Conservation (phyloP, 768 basidiomycete genomes). For the Kwoniella sp. region DNA sequence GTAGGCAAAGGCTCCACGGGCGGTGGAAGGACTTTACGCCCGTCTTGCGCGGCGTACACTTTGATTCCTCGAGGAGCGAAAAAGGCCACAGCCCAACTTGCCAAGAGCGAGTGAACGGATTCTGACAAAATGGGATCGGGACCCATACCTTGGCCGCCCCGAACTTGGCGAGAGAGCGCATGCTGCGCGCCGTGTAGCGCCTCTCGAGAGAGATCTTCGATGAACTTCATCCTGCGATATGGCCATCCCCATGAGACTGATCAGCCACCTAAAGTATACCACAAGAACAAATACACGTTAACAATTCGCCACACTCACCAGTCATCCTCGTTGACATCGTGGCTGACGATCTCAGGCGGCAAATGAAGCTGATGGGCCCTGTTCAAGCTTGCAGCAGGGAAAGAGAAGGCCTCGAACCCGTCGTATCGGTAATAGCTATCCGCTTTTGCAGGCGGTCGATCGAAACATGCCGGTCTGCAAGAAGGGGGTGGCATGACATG, state of each 20-base stretch:
- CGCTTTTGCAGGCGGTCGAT: conserved; percentile 40
- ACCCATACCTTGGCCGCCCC: conserved; percentile 23
- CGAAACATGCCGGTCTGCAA: conserved; percentile 44
- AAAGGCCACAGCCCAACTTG: conserved; percentile 48
- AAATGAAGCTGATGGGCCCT: conserved; percentile 42
- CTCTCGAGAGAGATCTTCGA: conserved; percentile 44
- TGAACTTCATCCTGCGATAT: conserved; percentile 44
- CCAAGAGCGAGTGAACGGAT: conserved; percentile 42
- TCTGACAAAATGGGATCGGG: conserved; percentile 40
- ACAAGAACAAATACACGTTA: not conserved
- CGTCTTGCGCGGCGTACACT: conserved; percentile 44
- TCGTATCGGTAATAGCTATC: conserved; percentile 47
- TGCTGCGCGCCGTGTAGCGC: conserved; percentile 30
- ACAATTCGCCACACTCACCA: conserved; percentile 34
- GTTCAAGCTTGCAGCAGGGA: conserved; percentile 39
- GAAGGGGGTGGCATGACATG: not conserved
- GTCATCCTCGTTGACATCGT: conserved; percentile 46
- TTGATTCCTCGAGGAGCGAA: conserved; percentile 48
- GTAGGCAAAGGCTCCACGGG: conserved; percentile 35
- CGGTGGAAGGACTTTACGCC: conserved; percentile 29
- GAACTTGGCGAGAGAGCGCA: conserved; percentile 18
- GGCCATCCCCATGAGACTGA: not conserved
- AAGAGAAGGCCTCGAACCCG: conserved; percentile 42
- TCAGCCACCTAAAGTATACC: not conserved
- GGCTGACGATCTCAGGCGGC: conserved; percentile 40